phyloP scores from a whole-genome alignment of 202 grass and related monocot species.

The Brachypodium distachyon region DNA sequence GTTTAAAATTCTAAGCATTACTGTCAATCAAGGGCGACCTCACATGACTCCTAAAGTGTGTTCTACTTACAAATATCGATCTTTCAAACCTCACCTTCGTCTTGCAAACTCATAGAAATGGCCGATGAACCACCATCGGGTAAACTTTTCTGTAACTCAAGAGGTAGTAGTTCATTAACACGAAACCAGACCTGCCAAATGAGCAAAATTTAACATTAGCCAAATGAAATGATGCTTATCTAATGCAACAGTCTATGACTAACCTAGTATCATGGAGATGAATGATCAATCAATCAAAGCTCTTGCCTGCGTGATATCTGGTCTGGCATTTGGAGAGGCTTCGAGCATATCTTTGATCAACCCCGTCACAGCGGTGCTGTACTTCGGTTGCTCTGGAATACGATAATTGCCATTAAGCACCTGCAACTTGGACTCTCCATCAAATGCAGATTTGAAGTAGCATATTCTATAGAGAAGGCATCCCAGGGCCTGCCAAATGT shows the following conservation, averaged over 20 bases:
- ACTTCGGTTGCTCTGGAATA: conserved; percentile 69
- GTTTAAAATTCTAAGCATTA: background rate
- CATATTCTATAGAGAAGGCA: conserved; percentile 85
- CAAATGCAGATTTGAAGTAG: conserved; percentile 79
- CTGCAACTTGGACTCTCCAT: conserved; percentile 84
- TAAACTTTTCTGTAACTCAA: conserved; percentile 69
- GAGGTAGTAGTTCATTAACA: conserved; percentile 67
- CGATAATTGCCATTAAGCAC: conserved; percentile 83
- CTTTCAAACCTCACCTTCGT: conserved; percentile 41
- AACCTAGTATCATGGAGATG: conserved; percentile 60
- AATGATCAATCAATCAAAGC: conserved; percentile 54
- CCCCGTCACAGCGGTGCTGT: conserved; percentile 25
- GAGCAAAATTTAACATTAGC: conserved; percentile 13
- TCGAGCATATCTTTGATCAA: conserved; percentile 72
- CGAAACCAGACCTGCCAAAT: conserved; percentile 67
- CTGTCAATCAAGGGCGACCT: background rate
- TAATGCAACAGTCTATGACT: conserved; percentile 41
- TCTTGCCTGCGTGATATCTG: conserved; percentile 81
- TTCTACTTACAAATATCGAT: background rate
- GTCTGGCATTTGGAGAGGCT: conserved; percentile 54
- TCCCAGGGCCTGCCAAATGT: conserved; percentile 57
- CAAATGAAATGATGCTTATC: conserved; percentile 13
- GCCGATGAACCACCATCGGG: conserved; percentile 41
- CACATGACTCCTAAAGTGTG: background rate
- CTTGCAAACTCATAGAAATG: conserved; percentile 23